These are phyloP conservation scores for Diaporthe ilicicola DNA, from an alignment of 2,329 filamentous ascomycete genomes.

Conservation along the genomic window DNA sequence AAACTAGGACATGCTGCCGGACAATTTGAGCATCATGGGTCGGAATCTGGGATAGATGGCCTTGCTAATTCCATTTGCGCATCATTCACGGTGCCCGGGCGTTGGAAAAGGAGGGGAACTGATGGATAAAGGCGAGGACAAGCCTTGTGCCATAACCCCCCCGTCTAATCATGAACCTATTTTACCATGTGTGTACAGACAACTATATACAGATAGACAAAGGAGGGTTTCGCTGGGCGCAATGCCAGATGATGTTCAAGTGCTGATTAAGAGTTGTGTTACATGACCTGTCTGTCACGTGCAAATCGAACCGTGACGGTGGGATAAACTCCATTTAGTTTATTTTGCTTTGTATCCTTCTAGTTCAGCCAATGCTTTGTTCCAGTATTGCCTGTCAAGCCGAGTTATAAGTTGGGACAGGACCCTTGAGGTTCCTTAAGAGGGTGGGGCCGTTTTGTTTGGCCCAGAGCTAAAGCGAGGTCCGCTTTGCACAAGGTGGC, in stretches of 20 bases:
- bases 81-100: constrained; percentile 31
- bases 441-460: constrained; percentile 4
- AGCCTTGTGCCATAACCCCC: constrained; percentile 10
- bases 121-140: constrained; percentile 20
- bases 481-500: constrained; percentile 21
- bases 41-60: constrained; percentile 17
- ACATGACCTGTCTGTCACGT: no score
- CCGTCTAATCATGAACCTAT: constrained; percentile 27
- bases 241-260: constrained; percentile 26
- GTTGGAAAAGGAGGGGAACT: constrained; percentile 15
- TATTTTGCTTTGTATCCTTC: not conserved
- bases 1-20: constrained; percentile 3
- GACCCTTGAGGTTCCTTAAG: not conserved
- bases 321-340: not conserved
- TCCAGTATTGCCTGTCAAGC: not conserved
- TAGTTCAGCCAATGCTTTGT: not conserved
- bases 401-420: not conserved
- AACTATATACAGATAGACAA: constrained; percentile 31
- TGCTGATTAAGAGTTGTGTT: not conserved
- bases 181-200: constrained; percentile 11
- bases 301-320: not conserved
- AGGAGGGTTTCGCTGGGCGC: constrained; percentile 12
- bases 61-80: constrained; percentile 11
- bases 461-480: constrained; percentile 2
- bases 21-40: constrained; percentile 8